Base-by-base conservation (phyloP, 202 grass and related monocot genomes). In the Musa balbisiana region DNA sequence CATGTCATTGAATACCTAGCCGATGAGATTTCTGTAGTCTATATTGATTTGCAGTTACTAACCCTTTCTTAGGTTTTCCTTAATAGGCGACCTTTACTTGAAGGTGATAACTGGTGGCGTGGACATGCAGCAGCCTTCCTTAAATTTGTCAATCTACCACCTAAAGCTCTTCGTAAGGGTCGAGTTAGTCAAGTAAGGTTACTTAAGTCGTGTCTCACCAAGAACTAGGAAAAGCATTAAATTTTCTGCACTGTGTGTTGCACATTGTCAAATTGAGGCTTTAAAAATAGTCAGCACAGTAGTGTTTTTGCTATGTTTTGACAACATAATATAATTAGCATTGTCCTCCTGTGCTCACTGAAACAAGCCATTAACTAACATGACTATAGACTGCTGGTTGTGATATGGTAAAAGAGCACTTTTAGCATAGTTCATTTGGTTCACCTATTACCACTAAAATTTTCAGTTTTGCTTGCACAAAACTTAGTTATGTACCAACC, bases 101-200 rank as follows among this genome's bases (percentile, higher is more conserved):
- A 98, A 87, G 94, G 94, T 66, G 94, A 98, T 82, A 98, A 98
- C 77, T 98, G 91, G 90, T 98, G 90, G 94, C 80, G 90, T 83
- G 94, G 94, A 58, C 94, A 98, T 89, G 90, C 94, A 52, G 84
- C 91, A 67, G 94, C 94, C 53, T 98, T 89, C 83, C 88, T 98
- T 73, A 84, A 88, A 80, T 98, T 87, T 71, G 88, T 83, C 78
- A 86, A 93, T 81, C 78, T 93, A 89, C 79, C 87, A 84, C 84
- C 94, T 73, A 82, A 87, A 84, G 74, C 88, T 81, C 94, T 98
- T 76, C 71, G 87, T 72, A 72, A 23, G 73, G 94, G 91, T 15
- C 90, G 90, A 72, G 85, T 98, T 82, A 27, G 88, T 81, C 94
- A 92, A 88, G 94, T 98, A 84, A 84, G 59, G 33, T 60, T 56